phyloP scores from a whole-genome alignment of 345 rosid genomes.

The Hibiscus tridactylites region DNA sequence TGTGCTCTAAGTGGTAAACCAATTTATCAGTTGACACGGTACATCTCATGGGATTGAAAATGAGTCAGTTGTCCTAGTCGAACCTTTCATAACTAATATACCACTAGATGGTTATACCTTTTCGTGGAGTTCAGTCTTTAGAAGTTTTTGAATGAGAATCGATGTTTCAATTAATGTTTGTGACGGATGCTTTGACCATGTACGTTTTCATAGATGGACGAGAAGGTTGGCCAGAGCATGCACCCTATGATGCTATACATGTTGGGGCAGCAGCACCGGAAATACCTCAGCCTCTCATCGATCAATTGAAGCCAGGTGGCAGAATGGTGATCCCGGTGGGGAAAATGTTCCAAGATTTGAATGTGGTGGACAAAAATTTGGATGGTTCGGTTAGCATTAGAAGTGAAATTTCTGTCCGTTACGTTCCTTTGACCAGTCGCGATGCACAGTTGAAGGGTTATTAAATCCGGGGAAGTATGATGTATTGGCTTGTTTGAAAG shows the following conservation, averaged over 20 bases:
- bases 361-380: conserved; percentile 60
- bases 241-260: conserved; percentile 88
- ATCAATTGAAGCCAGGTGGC: conserved; percentile 95
- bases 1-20: not conserved
- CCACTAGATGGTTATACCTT: not conserved
- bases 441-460: conserved; percentile 58
- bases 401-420: conserved; percentile 68
- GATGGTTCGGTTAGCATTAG: conserved; percentile 66
- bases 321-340: conserved; percentile 98
- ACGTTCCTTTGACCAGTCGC: conserved; percentile 85
- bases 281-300: conserved; percentile 69
- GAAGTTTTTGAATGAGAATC: not conserved
- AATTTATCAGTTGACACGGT: not conserved
- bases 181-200: not conserved
- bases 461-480: not conserved
- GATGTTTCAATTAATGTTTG: not conserved
- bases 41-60: not conserved
- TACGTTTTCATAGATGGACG: conserved; percentile 61
- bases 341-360: conserved; percentile 64
- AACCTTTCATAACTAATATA: not conserved
- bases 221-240: conserved; percentile 75
- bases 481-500: not conserved
- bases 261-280: conserved; percentile 97
- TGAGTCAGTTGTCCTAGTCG: not conserved
- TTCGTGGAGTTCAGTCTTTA: not conserved